phyloP scores from a whole-genome alignment of 768 basidiomycete species.

The Neoboletus magnificus region DNA sequence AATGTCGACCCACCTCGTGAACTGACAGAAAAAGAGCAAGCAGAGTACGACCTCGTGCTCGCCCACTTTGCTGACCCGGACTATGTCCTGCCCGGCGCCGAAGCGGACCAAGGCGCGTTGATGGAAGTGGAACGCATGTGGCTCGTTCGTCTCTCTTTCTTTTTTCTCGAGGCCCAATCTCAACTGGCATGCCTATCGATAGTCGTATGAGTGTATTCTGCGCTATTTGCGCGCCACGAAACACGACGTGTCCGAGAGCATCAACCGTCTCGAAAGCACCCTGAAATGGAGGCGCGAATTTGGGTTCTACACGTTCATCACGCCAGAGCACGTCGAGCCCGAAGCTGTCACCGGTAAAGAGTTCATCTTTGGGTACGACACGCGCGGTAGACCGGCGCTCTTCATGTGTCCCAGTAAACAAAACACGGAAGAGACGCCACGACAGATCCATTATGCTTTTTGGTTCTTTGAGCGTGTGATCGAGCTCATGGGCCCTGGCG shows the following conservation, averaged over 20 bases:
- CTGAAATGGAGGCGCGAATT: conserved; percentile 79
- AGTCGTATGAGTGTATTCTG: conserved; percentile 68
- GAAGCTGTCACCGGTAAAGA: conserved; percentile 85
- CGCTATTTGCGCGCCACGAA: conserved; percentile 79
- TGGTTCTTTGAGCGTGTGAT: conserved; percentile 76
- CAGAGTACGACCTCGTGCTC: conserved; percentile 52
- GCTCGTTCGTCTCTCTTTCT: conserved; percentile 45
- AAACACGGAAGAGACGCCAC: conserved; percentile 66
- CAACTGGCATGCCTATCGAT: not conserved
- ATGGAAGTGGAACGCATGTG: conserved; percentile 73
- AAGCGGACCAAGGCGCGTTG: conserved; percentile 43
- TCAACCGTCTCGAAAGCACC: conserved; percentile 67
- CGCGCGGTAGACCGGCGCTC: conserved; percentile 56
- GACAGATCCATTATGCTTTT: conserved; percentile 70
- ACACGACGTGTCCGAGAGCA: conserved; percentile 58
- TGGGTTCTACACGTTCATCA: conserved; percentile 63
- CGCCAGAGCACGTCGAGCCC: conserved; percentile 61
- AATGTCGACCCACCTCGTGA: conserved; percentile 33
- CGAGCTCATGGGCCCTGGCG: conserved; percentile 76
- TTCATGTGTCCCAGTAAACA: conserved; percentile 72
- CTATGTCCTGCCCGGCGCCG: conserved; percentile 50
- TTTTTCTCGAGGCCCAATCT: not conserved
- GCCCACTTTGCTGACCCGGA: conserved; percentile 53
- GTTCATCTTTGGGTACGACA: conserved; percentile 74
- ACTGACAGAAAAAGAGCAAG: conserved; percentile 44